Conservation (phyloP, 1,284 basidiomycete genomes). For the Cryptococcus jaspeensis region DNA sequence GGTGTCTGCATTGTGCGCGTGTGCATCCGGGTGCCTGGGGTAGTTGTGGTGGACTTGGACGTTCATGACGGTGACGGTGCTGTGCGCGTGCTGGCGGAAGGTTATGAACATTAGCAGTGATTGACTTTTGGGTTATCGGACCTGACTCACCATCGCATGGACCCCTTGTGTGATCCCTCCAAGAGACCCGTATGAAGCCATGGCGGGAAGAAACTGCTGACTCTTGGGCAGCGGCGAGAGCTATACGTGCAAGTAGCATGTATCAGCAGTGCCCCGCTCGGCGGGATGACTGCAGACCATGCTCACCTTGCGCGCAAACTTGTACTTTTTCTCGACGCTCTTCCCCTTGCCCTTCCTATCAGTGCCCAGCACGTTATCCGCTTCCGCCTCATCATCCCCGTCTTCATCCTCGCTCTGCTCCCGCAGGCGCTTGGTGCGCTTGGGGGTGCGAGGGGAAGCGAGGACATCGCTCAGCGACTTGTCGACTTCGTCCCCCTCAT, state of each 20-base stretch:
- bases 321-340: neutral
- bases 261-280: neutral
- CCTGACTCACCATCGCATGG: neutral
- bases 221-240: neutral
- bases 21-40: no score
- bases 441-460: neutral
- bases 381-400: slow-evolving; percentile 17
- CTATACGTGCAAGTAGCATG: neutral
- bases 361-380: slow-evolving; percentile 7
- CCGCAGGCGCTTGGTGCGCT: neutral
- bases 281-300: neutral
- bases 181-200: neutral
- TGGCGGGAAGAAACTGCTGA: no score
- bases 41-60: neutral
- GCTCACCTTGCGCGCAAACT: slow-evolving; percentile 10
- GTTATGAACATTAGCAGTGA: no score
- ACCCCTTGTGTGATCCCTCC: neutral
- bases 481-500: slow-evolving; percentile 17
- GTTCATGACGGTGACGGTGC: slow-evolving; percentile 13
- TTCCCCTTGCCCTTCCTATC: slow-evolving; percentile 7
- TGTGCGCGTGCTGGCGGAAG: slow-evolving; percentile 9
- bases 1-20: no score
- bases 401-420: slow-evolving; percentile 9
- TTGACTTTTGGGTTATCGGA: neutral
- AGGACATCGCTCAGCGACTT: slow-evolving; percentile 2